These are phyloP conservation scores for Aphanomyces stellatus DNA, from an alignment of 352 stramenopile genomes.

Conservation along the genomic window DNA sequence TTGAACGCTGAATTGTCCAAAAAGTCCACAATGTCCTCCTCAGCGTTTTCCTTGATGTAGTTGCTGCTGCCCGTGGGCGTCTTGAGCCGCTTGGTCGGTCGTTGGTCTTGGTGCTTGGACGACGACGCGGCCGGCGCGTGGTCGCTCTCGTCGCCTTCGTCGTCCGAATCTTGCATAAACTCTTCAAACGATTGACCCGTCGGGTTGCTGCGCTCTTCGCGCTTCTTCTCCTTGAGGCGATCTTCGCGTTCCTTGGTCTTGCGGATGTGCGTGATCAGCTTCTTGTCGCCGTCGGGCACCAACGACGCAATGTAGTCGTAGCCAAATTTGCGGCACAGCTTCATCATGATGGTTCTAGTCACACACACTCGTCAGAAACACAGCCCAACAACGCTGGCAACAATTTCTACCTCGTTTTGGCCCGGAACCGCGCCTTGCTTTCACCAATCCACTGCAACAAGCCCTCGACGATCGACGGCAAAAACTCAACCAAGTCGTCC, in stretches of 20 bases:
- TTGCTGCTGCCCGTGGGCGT: constrained; percentile 58
- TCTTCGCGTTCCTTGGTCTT: constrained; percentile 90
- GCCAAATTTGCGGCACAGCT: constrained; percentile 90
- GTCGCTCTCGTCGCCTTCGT: constrained; percentile 64
- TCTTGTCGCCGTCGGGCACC: constrained; percentile 83
- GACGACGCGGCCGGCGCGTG: constrained; percentile 34
- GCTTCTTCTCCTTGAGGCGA: constrained; percentile 78
- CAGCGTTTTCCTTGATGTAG: constrained; percentile 67
- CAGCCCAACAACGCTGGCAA: neutral
- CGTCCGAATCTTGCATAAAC: constrained; percentile 74
- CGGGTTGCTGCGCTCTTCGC: constrained; percentile 39
- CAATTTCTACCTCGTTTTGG: constrained; percentile 61
- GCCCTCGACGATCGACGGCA: constrained; percentile 88
- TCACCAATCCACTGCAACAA: constrained; percentile 91
- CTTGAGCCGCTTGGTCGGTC: constrained; percentile 43
- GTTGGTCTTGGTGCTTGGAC: constrained; percentile 39
- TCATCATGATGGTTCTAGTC: constrained; percentile 92
- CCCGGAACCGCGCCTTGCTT: constrained; percentile 92
- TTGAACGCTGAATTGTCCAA: constrained; percentile 87
- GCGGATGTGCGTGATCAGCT: constrained; percentile 93
- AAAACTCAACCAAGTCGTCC: constrained; percentile 83
- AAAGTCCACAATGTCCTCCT: constrained; percentile 91
- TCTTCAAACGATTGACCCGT: constrained; percentile 50
- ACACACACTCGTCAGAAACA: neutral
- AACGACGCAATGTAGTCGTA: constrained; percentile 87